phyloP scores from a whole-genome alignment of 108 stramenopile genomes.

The Fragilaria crotonensis region DNA sequence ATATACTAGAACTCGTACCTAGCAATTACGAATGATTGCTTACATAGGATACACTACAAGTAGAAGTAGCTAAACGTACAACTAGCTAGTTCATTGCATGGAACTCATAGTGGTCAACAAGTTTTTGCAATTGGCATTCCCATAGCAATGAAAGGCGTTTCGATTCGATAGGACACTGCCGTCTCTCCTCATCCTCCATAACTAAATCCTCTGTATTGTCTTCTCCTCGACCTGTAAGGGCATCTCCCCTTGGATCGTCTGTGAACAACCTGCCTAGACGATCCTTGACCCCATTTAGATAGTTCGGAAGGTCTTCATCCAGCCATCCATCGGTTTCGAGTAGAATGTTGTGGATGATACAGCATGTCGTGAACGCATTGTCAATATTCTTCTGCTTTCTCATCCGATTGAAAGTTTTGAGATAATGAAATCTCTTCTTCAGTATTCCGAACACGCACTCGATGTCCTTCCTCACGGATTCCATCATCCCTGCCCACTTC shows the following conservation, averaged over 20 bases:
- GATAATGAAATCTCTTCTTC: not conserved
- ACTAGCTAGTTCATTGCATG: no score
- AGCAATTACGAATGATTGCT: not conserved
- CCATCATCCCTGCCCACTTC: not conserved
- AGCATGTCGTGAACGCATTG: not conserved
- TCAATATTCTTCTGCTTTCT: not conserved
- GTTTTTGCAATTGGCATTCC: no score
- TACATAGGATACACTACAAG: not conserved
- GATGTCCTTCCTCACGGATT: not conserved
- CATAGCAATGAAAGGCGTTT: no score
- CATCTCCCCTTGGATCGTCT: not conserved
- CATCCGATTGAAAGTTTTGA: not conserved
- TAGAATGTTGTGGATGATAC: not conserved
- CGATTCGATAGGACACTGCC: not conserved
- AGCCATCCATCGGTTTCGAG: not conserved
- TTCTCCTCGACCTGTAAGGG: not conserved
- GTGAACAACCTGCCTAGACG: no score
- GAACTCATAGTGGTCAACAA: no score
- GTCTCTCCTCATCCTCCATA: not conserved
- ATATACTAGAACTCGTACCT: not conserved
- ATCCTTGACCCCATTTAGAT: not conserved
- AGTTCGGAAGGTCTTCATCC: not conserved
- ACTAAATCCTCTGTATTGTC: not conserved
- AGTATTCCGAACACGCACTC: not conserved
- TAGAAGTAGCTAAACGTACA: no score